A percentile compares a stretch with the other conserved stretches of the same genome.
phyloP scores from a whole-genome alignment of 179 eudicot genomes.

The Heliamphora pulchella region DNA sequence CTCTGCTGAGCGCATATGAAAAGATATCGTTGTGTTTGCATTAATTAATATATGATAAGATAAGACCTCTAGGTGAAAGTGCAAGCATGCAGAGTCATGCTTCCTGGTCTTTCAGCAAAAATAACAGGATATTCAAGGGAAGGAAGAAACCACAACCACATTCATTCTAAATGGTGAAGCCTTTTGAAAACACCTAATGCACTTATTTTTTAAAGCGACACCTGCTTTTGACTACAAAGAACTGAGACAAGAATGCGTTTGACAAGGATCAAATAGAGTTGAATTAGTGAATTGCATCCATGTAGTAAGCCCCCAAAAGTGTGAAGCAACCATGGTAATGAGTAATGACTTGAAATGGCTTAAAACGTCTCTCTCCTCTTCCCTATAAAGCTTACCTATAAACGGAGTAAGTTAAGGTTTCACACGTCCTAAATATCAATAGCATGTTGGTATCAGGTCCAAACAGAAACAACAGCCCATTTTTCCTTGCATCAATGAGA shows the following conservation, averaged over 20 bases:
- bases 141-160: constrained; percentile 1
- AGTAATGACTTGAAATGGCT: background rate
- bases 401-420: too few relatives aligned
- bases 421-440: background rate
- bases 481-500: too few relatives aligned
- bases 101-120: background rate
- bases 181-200: background rate
- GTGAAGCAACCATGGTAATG: too few relatives aligned
- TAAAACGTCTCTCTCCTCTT: background rate
- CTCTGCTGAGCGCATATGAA: background rate
- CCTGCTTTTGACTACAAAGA: background rate
- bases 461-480: background rate
- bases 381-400: too few relatives aligned
- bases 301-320: too few relatives aligned
- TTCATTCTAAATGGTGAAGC: background rate
- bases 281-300: too few relatives aligned
- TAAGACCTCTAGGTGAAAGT: background rate
- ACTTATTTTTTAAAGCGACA: background rate
- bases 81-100: background rate
- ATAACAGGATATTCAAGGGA: background rate
- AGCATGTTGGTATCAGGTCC: background rate
- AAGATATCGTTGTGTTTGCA: background rate
- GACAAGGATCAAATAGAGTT: background rate
- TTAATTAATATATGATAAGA: background rate
- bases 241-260: background rate